Conservation (phyloP, 2,329 filamentous ascomycete species). For the Ophiostoma montium region DNA sequence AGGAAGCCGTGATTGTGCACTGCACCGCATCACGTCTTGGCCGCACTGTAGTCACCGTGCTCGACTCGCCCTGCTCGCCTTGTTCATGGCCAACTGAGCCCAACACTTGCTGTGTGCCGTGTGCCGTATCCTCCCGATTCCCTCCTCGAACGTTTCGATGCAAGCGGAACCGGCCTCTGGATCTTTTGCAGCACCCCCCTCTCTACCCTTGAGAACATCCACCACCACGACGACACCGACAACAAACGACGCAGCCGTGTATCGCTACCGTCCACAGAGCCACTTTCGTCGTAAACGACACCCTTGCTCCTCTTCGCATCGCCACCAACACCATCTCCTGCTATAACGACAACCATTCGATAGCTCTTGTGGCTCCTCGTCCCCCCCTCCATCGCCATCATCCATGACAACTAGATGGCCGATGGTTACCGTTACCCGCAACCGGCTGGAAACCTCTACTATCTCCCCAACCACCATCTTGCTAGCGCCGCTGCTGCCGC, state of each 20-base stretch:
- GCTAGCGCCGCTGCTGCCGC: slow-evolving; percentile 26
- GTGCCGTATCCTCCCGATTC: neutral
- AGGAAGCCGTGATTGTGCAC: neutral
- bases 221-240: neutral
- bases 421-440: slow-evolving; percentile 53
- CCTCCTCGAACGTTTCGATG: slow-evolving; percentile 10
- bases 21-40: neutral
- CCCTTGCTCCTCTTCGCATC: neutral
- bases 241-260: neutral
- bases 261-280: neutral
- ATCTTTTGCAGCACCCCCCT: slow-evolving; percentile 6
- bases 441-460: slow-evolving; percentile 28
- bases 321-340: neutral
- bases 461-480: slow-evolving; percentile 34
- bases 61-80: neutral
- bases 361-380: slow-evolving; percentile 1
- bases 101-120: neutral
- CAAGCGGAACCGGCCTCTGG: slow-evolving; percentile 10
- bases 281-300: neutral
- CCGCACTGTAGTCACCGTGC: neutral
- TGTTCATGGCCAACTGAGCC: slow-evolving; percentile 7
- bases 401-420: slow-evolving; percentile 45
- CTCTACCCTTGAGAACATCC: neutral
- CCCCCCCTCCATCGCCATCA: slow-evolving; percentile 1
- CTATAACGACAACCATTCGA: neutral